These are phyloP conservation scores for Gillenia trifoliata DNA, from an alignment of 306 rosid species.

Conservation along the genomic window DNA sequence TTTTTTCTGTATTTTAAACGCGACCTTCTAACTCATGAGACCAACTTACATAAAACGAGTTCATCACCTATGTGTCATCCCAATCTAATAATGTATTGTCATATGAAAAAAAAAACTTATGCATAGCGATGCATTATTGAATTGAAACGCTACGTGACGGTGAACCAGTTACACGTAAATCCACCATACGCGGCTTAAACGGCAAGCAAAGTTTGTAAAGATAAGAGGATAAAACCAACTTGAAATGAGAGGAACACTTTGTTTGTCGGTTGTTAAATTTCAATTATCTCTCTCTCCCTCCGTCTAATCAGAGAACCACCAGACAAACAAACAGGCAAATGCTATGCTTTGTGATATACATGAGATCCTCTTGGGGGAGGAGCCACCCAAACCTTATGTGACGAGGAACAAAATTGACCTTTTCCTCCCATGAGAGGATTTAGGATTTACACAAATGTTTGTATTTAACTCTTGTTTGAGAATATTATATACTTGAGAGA, in stretches of 20 bases:
- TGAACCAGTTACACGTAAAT: not conserved
- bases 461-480: not conserved
- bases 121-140: not conserved
- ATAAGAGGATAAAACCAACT: constrained; percentile 2
- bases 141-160: too few relatives aligned
- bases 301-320: constrained; percentile 9
- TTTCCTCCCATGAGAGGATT: not conserved
- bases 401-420: not conserved
- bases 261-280: constrained; percentile 23
- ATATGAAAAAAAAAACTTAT: too few relatives aligned
- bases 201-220: constrained; percentile 4
- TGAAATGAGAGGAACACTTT: not conserved
- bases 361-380: not conserved
- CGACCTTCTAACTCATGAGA: rapidly evolving
- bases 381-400: not conserved
- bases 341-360: not conserved
- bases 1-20: too few relatives aligned
- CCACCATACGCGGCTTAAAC: not conserved
- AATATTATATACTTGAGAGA: not conserved
- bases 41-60: too few relatives aligned
- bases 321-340: not conserved
- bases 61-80: not conserved
- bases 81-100: rapidly evolving
- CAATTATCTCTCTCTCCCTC: not conserved
- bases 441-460: not conserved